Evolutionary conservation across 805 yeast genomes (phyloP).

Genomic region (Starmerella apicola): DNA sequence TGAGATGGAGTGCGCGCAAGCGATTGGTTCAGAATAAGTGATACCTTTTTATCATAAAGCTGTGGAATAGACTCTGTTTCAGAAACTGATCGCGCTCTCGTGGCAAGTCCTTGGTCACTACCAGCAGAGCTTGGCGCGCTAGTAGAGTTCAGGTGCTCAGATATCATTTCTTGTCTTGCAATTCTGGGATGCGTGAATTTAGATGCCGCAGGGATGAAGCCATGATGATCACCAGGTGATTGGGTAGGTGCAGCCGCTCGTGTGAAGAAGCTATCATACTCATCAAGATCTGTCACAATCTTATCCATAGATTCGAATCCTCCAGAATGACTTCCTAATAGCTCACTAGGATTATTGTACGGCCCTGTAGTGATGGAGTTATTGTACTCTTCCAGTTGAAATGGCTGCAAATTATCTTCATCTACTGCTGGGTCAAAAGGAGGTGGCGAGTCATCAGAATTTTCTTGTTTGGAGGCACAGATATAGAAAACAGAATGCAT

Average conservation of each 20-base stretch:
- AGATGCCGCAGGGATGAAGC: neutral
- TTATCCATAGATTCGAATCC: constrained; percentile 22
- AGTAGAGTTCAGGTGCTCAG: no score
- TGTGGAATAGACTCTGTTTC: constrained; percentile 38
- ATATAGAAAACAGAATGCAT: constrained; percentile 92
- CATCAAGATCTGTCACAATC: constrained; percentile 22
- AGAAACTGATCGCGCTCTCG: constrained; percentile 9
- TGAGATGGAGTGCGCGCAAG: constrained; percentile 63
- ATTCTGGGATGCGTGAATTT: neutral
- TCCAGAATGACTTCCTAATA: no score
- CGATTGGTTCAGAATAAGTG: constrained; percentile 59
- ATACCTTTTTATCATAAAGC: constrained; percentile 66
- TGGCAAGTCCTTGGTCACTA: no score
- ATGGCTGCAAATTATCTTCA: constrained; percentile 4
- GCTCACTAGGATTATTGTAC: neutral
- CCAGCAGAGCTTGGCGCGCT: no score
- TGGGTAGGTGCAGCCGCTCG: constrained; percentile 14
- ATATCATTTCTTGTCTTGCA: neutral
- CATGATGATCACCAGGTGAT: neutral
- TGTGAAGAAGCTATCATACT: constrained; percentile 23
- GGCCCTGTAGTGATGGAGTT: constrained; percentile 4
- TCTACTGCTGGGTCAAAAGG: no score
- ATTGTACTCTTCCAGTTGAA: constrained; percentile 24
- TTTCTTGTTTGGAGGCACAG: constrained; percentile 36
- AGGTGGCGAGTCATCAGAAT: neutral